phyloP scores from a whole-genome alignment of 176 grass and related monocot species.

The Leersia perrieri region DNA sequence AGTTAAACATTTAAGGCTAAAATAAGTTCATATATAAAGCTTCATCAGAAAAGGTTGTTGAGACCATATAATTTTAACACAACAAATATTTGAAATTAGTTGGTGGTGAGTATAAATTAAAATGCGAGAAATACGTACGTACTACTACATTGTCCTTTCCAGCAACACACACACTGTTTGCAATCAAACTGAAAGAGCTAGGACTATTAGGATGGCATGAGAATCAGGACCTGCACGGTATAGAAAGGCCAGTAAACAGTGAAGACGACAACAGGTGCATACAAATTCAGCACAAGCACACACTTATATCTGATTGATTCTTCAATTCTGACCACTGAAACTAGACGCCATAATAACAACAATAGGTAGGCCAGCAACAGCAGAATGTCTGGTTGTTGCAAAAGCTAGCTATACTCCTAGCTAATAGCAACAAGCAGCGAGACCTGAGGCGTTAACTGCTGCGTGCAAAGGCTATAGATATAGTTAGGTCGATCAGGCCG shows the following conservation, averaged over 20 bases:
- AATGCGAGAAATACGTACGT: not conserved
- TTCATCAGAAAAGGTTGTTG: too few relatives aligned
- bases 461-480: not conserved
- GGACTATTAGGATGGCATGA: not conserved
- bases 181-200: not conserved
- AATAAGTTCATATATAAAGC: too few relatives aligned
- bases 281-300: not conserved
- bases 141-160: not conserved
- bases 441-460: not conserved
- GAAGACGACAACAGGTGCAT: not conserved
- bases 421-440: too few relatives aligned
- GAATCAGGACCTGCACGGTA: not conserved
- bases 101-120: not conserved
- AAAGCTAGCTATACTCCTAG: too few relatives aligned
- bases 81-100: not conserved
- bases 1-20: not conserved
- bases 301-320: not conserved
- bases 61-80: too few relatives aligned
- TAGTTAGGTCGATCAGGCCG: not conserved
- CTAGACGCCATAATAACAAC: not conserved
- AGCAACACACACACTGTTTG: not conserved
- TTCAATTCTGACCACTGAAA: not conserved
- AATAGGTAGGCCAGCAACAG: too few relatives aligned
- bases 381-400: not conserved
- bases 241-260: not conserved